Percentiles rank a stretch among this genome's conserved stretches.
phyloP scores from a whole-genome alignment of 1,284 basidiomycete species.

The Puccinia sorghi region DNA sequence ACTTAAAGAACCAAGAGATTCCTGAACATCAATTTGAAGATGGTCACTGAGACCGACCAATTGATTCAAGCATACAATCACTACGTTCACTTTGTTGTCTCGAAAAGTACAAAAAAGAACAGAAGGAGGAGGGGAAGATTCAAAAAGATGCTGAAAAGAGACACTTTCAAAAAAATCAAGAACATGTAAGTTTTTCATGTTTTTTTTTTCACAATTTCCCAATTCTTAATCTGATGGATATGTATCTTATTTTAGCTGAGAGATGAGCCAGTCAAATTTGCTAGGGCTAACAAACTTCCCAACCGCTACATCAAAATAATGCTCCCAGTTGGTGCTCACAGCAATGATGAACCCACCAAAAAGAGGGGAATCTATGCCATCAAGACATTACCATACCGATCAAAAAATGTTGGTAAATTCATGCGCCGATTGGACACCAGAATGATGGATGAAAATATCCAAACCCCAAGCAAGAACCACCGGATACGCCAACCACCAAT shows the following conservation, averaged over 20 bases:
- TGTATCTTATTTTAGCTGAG: neutral
- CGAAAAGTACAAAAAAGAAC: conserved; percentile 25
- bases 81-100: conserved; percentile 6
- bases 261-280: neutral
- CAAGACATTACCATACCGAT: conserved; percentile 27
- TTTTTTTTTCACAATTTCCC: neutral
- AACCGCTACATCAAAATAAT: conserved; percentile 5
- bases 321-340: neutral
- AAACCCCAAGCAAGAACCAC: neutral
- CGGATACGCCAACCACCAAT: neutral
- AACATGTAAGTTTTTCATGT: neutral
- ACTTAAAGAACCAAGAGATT: too few relatives aligned
- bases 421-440: conserved; percentile 8
- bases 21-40: conserved; percentile 14
- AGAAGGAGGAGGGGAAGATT: conserved; percentile 5
- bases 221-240: too few relatives aligned
- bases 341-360: conserved; percentile 11
- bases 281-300: neutral
- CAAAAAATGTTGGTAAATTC: conserved; percentile 10
- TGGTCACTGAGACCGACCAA: neutral
- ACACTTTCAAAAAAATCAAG: neutral
- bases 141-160: neutral
- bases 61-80: conserved; percentile 30
- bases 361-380: neutral
- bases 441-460: neutral